Base-by-base conservation (phyloP, 768 basidiomycete genomes). In the Agrocybe pediades region DNA sequence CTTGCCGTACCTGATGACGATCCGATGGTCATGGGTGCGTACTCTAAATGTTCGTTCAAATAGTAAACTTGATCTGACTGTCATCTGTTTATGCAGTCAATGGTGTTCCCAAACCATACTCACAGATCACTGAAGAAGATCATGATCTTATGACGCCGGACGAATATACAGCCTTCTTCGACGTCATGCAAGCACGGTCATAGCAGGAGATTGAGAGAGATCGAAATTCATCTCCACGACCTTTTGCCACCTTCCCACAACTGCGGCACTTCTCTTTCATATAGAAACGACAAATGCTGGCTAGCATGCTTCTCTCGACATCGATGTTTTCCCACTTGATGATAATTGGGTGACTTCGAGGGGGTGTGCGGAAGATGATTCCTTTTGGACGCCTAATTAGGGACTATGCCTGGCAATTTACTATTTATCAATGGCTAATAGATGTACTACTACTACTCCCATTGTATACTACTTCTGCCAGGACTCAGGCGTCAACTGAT, bases 71-170 rank as follows among this genome's bases (percentile, higher is more conserved):
- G 8, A 15, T 30, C 29, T 30, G 15, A 36, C 13, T 15, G 5
- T 13, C 33, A 36, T 30, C 5, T 36, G 33, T 20, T 40, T 33
- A 51, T 39, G 39, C 57, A 92, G 94, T 98, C 21, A 86, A 87
- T 55, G 93, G 94, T 13, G 72, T 77, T 36, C 77, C 84, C 17
- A 85, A 90, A 61, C 79, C 83, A 6, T 88, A 90, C 62, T 90
- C 86, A 3, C 77, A 87, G 57, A 84, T 98, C 40, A 95, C 91
- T 2, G 95, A 97, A 62, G 95, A 94, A 59, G 88, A 95, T 65
- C 88, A 94, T 62, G 95, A 94, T 43, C 65, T 86, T 61, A 97
- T 97, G 95, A 92, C 91, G 3, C 87, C 91, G 1, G 95, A 95
- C 51, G 95, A 97, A 70, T 96, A 96, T 65, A 85, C 86, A 25